Base-by-base conservation (phyloP, 148 eudicot species). In the Rhododendron ovatum region DNA sequence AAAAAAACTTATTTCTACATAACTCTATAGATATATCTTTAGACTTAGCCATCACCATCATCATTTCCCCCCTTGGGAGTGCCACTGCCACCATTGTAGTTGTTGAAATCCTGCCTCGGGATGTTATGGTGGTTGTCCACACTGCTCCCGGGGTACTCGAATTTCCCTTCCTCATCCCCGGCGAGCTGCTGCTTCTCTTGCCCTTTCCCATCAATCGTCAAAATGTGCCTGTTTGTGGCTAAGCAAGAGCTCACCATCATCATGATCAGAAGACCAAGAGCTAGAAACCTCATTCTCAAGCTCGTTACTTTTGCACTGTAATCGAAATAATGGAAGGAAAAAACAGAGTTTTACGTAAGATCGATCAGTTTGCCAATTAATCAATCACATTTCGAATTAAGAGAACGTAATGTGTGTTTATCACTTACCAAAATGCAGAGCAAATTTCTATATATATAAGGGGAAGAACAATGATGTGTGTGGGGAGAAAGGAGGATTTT, bases 71-170 rank as follows among this genome's bases (percentile, higher is more conserved):
- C 81, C 33, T 37, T 53, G 33, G 18, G 63, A 10, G 87, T 35
- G 30, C 26, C 51, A 41, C 45, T 6, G 50, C 69, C 74, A 65
- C 83, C 76, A 57, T 39, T 45, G 33, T 67, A 51, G 63, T 47
- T 86, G 39, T 82, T 53, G 73, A 81, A 86, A 67, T 86, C 88
- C 88, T 82, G 84, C 88, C 84, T 86, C 3, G 88, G 88, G 53
- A 86, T 81, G 63, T 51, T 37, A 41, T 86, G 88, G 88, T 86
- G 88, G 67, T 86, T 86, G 84, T 41, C n/a, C 74, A 53, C 73
- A 69, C 71, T 43, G 50, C 74, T 41, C 50, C 30, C 55, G 0
- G 74, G 7, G 41, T 63, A 0, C 30, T 43, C 79, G 39, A 43
- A 59, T 20, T 4, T 37, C 8, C 18, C 73, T 20, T 33, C 35